Evolutionary conservation across 331 rosid genomes (phyloP).

Genomic region (Prunus yedoensis): DNA sequence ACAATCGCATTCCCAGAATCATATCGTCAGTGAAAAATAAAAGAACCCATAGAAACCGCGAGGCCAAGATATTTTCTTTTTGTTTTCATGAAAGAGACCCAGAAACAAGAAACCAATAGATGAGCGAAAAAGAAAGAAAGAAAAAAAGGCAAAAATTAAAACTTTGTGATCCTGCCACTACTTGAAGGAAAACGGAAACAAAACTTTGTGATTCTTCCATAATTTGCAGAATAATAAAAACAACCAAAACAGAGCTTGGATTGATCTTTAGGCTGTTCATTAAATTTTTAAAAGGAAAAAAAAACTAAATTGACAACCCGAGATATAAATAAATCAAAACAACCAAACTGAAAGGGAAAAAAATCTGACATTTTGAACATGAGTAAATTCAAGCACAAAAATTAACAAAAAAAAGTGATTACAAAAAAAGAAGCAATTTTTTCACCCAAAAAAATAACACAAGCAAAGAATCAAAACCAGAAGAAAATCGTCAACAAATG

Average conservation of each 20-base stretch:
- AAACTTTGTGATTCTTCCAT: not conserved
- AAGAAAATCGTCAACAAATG: not conserved
- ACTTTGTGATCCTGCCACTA: not conserved
- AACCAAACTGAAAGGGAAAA: conserved; percentile 15
- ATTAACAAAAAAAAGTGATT: not conserved
- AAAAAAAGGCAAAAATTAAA: not conserved
- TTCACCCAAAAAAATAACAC: not conserved
- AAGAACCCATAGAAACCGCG: not conserved
- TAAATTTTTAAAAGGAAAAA: too few species aligned
- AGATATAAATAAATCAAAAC: conserved; percentile 4
- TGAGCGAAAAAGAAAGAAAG: not conserved
- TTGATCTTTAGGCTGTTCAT: not conserved
- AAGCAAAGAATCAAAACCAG: not conserved
- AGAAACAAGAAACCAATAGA: not conserved
- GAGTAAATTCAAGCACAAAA: not conserved
- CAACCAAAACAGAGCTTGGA: not conserved
- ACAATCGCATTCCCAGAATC: conserved; percentile 20
- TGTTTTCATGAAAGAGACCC: not conserved
- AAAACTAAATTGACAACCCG: not conserved
- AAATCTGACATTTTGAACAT: not conserved
- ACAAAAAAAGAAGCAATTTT: not conserved
- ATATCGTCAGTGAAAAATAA: not conserved
- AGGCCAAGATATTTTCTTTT: not conserved
- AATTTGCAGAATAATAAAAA: not conserved
- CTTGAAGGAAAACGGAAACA: not conserved